These are phyloP conservation scores for Chytriomyces sp. DNA, from an alignment of 192 early-diverging fungal species.

Conservation along the genomic window DNA sequence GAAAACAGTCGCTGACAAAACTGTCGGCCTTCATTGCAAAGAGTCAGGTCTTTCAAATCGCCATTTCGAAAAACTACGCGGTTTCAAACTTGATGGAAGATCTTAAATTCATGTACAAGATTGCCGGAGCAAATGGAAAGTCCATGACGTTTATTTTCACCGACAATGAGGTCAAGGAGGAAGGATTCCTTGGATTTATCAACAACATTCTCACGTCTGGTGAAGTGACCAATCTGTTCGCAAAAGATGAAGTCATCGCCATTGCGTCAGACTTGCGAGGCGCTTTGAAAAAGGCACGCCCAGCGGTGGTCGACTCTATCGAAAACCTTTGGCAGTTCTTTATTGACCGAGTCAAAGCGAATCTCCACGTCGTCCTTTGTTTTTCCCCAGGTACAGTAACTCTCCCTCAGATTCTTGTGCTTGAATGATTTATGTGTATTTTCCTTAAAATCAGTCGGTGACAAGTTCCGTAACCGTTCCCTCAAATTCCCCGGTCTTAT, in stretches of 20 bases:
- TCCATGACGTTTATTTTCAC: constrained; percentile 70
- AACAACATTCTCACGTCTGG: constrained; percentile 72
- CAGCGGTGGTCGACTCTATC: constrained; percentile 61
- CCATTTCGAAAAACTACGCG: constrained; percentile 67
- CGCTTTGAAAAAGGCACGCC: constrained; percentile 65
- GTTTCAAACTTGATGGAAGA: constrained; percentile 70
- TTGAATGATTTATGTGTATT: constrained; percentile 54
- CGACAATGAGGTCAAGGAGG: constrained; percentile 72
- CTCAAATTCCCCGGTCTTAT: constrained; percentile 71
- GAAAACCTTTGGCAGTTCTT: constrained; percentile 75
- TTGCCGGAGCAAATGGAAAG: constrained; percentile 64
- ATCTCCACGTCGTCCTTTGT: constrained; percentile 68
- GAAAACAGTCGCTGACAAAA: constrained; percentile 69
- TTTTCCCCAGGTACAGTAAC: constrained; percentile 69
- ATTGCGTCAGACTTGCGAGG: constrained; percentile 61
- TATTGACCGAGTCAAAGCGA: constrained; percentile 69
- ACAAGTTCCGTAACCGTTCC: constrained; percentile 69
- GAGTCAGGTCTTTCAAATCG: constrained; percentile 67
- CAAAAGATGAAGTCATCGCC: constrained; percentile 67
- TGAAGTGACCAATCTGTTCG: constrained; percentile 68
- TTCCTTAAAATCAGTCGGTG: constrained; percentile 51
- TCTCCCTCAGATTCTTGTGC: constrained; percentile 68
- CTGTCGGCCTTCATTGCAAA: constrained; percentile 70
- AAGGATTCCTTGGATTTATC: constrained; percentile 67
- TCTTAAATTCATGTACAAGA: constrained; percentile 70